These are phyloP conservation scores for Gelatoporia subvermispora DNA, from an alignment of 768 basidiomycete genomes.

Conservation along the genomic window DNA sequence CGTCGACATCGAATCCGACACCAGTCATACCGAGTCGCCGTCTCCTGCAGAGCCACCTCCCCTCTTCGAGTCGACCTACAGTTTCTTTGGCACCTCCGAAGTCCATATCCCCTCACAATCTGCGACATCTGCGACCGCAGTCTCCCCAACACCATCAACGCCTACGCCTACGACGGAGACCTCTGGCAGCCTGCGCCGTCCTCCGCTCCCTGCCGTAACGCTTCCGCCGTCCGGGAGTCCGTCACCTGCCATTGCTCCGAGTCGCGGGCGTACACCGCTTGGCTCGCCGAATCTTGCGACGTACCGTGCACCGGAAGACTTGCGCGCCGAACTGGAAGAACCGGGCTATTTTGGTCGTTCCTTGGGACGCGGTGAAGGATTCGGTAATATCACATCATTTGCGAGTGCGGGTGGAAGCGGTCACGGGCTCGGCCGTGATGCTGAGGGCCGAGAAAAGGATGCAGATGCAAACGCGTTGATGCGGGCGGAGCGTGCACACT, in stretches of 20 bases:
- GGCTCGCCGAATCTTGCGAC: slow-evolving; percentile 32
- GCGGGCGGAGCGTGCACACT: slow-evolving; percentile 30
- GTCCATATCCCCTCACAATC: too few relatives aligned
- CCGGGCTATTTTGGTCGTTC: slow-evolving; percentile 14
- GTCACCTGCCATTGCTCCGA: slow-evolving; percentile 4
- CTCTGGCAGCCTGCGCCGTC: slow-evolving; percentile 11
- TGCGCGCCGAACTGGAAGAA: slow-evolving; percentile 19
- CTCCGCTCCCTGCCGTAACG: slow-evolving; percentile 14
- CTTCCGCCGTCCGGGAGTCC: slow-evolving; percentile 6
- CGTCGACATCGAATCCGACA: too few relatives aligned
- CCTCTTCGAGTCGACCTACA: slow-evolving; percentile 3
- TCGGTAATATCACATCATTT: too few relatives aligned
- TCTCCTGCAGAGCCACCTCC: too few relatives aligned
- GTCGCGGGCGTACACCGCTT: slow-evolving; percentile 21
- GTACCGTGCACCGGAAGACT: slow-evolving; percentile 35
- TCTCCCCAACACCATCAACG: not conserved
- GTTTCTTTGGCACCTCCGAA: not conserved
- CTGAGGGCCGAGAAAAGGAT: too few relatives aligned
- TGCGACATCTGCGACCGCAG: too few relatives aligned
- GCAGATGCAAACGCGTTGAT: slow-evolving; percentile 26
- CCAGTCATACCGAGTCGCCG: not conserved
- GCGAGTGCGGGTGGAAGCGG: too few relatives aligned
- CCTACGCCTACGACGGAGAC: not conserved
- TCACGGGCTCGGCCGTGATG: too few relatives aligned
- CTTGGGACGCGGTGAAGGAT: too few relatives aligned